These are phyloP conservation scores for Coemansia sp. DNA, from an alignment of 192 early-diverging fungal species.

Conservation along the genomic window DNA sequence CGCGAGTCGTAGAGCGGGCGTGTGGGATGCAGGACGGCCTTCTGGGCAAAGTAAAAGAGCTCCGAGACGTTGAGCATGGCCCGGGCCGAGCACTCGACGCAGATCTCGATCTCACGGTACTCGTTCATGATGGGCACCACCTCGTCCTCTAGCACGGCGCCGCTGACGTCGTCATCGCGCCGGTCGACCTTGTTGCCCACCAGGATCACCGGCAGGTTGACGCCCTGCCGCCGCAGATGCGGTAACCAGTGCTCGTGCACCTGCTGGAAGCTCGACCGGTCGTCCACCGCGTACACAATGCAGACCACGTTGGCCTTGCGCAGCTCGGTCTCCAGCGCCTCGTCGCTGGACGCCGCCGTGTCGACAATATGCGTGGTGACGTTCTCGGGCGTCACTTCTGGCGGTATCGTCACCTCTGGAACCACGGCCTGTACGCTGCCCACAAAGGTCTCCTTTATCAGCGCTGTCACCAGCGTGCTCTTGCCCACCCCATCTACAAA, in stretches of 20 bases:
- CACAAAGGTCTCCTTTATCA: slow-evolving; percentile 96
- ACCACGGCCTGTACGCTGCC: slow-evolving; percentile 92
- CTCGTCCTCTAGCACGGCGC: slow-evolving; percentile 85
- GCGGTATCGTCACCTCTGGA: slow-evolving; percentile 99
- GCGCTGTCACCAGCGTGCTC: slow-evolving; percentile 91
- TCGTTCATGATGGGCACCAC: slow-evolving; percentile 99
- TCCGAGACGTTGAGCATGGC: slow-evolving; percentile 91
- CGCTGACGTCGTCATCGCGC: slow-evolving; percentile 66
- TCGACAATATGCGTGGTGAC: slow-evolving; percentile 98
- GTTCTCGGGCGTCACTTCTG: slow-evolving; percentile 93
- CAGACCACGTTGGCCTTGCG: slow-evolving; percentile 97
- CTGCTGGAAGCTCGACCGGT: slow-evolving; percentile 77
- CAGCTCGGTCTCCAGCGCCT: slow-evolving; percentile 87
- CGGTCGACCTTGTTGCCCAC: slow-evolving; percentile 47
- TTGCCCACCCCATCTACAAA: slow-evolving; percentile 83
- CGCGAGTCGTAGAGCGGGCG: slow-evolving; percentile 93
- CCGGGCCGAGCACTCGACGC: slow-evolving; percentile 98
- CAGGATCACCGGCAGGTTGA: slow-evolving; percentile 92
- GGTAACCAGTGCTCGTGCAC: slow-evolving; percentile 90
- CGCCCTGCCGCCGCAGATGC: slow-evolving; percentile 81
- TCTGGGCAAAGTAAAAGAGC: slow-evolving; percentile 99
- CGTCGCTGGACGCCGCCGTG: slow-evolving; percentile 80
- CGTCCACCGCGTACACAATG: slow-evolving; percentile 91
- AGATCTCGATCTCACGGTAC: slow-evolving; percentile 99
- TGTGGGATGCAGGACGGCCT: slow-evolving; percentile 96